These are phyloP conservation scores for Brassica carinata DNA, from an alignment of 345 rosid genomes.

Conservation along the genomic window DNA sequence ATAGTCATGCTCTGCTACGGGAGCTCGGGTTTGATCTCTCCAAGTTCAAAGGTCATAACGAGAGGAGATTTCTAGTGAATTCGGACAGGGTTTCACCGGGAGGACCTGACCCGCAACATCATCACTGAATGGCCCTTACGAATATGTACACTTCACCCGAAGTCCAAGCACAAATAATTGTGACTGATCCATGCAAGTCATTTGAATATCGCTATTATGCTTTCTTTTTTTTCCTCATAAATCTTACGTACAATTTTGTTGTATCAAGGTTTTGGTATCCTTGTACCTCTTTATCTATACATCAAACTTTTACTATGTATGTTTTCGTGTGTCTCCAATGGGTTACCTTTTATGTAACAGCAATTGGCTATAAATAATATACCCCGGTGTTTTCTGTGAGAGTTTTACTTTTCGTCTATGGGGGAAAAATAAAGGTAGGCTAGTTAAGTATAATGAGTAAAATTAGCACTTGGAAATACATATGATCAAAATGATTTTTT, in stretches of 20 bases:
- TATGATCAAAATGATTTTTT: neutral
- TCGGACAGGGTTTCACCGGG: constrained; percentile 43
- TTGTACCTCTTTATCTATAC: constrained; percentile 25
- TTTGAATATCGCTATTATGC: constrained; percentile 14
- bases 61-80: constrained; percentile 29
- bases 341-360: constrained; percentile 37
- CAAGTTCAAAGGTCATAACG: constrained; percentile 32
- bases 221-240: constrained; percentile 3
- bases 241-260: constrained; percentile 27
- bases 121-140: constrained; percentile 24
- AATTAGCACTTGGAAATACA: neutral
- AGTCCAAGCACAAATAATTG: constrained; percentile 22
- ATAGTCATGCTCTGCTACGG: constrained; percentile 35
- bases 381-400: neutral
- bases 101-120: constrained; percentile 44
- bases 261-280: constrained; percentile 34
- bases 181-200: constrained; percentile 25
- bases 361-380: constrained; percentile 20
- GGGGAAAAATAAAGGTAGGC: neutral
- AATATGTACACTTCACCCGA: neutral
- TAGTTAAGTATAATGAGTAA: neutral
- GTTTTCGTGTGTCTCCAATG: constrained; percentile 25
- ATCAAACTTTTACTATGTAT: constrained; percentile 21
- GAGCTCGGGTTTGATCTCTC: constrained; percentile 42
- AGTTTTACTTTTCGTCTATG: constrained; percentile 1